Evolutionary conservation across 495 filamentous ascomycete species (phyloP).

Genomic region (Tetracladium setigerum): DNA sequence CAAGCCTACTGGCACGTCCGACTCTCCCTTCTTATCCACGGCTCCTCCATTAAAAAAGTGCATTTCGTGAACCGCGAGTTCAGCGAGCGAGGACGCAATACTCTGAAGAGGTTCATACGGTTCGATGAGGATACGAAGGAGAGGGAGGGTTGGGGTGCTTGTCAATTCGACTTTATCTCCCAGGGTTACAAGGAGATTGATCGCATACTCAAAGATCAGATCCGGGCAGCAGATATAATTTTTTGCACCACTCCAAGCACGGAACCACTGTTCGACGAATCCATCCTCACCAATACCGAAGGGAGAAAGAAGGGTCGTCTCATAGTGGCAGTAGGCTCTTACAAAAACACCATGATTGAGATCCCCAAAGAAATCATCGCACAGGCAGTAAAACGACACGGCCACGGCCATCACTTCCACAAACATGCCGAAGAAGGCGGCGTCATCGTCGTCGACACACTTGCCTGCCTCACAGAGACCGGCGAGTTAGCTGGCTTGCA

Average conservation of each 20-base stretch:
- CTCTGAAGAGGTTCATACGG: conserved; percentile 50
- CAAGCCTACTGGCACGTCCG: conserved; percentile 95
- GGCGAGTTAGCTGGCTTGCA: conserved; percentile 77
- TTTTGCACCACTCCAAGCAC: conserved; percentile 58
- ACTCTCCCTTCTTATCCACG: conserved; percentile 66
- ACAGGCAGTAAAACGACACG: conserved; percentile 52
- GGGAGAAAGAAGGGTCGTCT: conserved; percentile 69
- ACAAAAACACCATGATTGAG: conserved; percentile 80
- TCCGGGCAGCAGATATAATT: conserved; percentile 66
- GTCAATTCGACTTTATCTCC: conserved; percentile 64
- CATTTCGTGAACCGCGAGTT: conserved; percentile 74
- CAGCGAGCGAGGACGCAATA: conserved; percentile 44
- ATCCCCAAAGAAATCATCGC: conserved; percentile 66
- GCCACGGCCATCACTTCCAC: conserved; percentile 53
- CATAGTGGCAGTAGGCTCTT: conserved; percentile 75
- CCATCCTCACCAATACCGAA: conserved; percentile 55
- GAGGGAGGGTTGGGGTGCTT: conserved; percentile 46
- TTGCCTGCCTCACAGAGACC: conserved; percentile 73
- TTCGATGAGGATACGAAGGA: conserved; percentile 38
- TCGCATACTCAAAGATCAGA: conserved; percentile 55
- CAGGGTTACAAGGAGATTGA: conserved; percentile 63
- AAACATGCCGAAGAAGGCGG: conserved; percentile 66
- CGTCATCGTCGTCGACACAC: conserved; percentile 76
- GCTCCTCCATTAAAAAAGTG: conserved; percentile 63
- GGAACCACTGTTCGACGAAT: conserved; percentile 40